Percentiles rank a stretch among this genome's conserved stretches.
These are phyloP conservation scores for Coprinopsis strossmayeri DNA, from an alignment of 768 basidiomycete genomes.

Conservation along the genomic window DNA sequence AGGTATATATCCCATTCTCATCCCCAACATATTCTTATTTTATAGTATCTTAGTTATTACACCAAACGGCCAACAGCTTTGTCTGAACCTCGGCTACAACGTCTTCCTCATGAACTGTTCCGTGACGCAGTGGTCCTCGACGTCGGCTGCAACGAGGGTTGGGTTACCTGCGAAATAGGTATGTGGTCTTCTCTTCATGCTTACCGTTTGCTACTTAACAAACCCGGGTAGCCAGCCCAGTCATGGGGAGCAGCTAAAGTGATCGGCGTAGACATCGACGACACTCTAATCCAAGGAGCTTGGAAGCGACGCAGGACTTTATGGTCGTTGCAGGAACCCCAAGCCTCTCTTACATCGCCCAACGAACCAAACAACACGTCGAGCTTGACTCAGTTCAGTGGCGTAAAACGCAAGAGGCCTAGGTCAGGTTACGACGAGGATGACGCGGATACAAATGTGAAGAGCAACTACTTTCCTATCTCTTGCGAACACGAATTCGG, in stretches of 20 bases:
- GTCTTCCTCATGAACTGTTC: conserved; percentile 53
- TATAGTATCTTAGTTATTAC: conserved; percentile 52
- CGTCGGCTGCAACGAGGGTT: conserved; percentile 83
- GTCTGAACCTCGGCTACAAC: conserved; percentile 55
- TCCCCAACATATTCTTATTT: conserved; percentile 1
- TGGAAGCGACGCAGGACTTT: conserved; percentile 65
- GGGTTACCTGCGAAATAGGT: conserved; percentile 86
- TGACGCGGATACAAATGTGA: background rate
- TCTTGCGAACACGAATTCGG: conserved; percentile 76
- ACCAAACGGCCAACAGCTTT: conserved; percentile 54
- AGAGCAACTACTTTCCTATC: conserved; percentile 60
- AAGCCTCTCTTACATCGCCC: background rate
- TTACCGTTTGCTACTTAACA: too few relatives aligned
- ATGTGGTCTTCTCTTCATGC: conserved; percentile 12
- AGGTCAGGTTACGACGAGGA: background rate
- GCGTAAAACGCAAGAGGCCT: background rate
- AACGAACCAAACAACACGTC: background rate
- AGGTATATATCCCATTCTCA: conserved; percentile 34
- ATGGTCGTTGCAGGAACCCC: conserved; percentile 62
- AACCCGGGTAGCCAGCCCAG: conserved; percentile 43
- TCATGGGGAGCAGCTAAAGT: conserved; percentile 55
- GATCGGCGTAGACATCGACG: conserved; percentile 83
- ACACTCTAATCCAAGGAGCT: conserved; percentile 63
- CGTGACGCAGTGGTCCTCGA: conserved; percentile 60
- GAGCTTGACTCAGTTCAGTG: background rate